phyloP scores from a whole-genome alignment of 139 green algal genomes.

The Closterium sp. region DNA sequence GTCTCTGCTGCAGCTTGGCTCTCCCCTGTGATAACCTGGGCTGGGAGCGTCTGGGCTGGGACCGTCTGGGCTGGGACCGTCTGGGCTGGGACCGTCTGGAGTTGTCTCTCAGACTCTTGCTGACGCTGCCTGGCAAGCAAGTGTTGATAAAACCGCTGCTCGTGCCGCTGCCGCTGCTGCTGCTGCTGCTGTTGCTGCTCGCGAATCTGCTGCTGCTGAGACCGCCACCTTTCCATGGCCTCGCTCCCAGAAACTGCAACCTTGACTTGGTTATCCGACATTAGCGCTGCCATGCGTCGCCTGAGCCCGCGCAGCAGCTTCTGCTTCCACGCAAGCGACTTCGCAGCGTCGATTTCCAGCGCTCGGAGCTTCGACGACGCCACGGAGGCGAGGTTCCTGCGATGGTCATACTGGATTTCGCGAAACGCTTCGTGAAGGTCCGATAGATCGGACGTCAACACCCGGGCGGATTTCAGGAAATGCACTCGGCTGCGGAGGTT shows the following conservation, averaged over 20 bases:
- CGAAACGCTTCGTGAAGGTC: neutral
- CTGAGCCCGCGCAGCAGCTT: neutral
- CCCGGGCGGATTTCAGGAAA: neutral
- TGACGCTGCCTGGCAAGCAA: neutral
- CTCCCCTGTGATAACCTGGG: too few relatives aligned
- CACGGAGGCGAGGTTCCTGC: neutral
- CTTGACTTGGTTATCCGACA: neutral
- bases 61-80: neutral
- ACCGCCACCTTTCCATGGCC: neutral
- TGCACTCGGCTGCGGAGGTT: neutral
- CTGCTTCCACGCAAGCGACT: neutral
- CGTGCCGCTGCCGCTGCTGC: neutral
- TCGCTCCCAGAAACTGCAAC: neutral
- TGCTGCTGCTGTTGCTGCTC: neutral
- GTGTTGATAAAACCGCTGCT: neutral
- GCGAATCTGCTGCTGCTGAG: neutral
- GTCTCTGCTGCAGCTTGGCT: too few relatives aligned
- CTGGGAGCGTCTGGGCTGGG: neutral
- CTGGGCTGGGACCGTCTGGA: neutral
- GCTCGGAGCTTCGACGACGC: neutral
- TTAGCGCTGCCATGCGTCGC: neutral
- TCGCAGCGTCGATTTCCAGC: neutral
- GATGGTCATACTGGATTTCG: neutral
- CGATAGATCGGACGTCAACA: neutral
- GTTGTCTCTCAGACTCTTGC: neutral